Evolutionary conservation across 2,329 filamentous ascomycete species (phyloP), one percentile per base, ranked within the genome.

Genomic region (Penicillium janthinellum): DNA sequence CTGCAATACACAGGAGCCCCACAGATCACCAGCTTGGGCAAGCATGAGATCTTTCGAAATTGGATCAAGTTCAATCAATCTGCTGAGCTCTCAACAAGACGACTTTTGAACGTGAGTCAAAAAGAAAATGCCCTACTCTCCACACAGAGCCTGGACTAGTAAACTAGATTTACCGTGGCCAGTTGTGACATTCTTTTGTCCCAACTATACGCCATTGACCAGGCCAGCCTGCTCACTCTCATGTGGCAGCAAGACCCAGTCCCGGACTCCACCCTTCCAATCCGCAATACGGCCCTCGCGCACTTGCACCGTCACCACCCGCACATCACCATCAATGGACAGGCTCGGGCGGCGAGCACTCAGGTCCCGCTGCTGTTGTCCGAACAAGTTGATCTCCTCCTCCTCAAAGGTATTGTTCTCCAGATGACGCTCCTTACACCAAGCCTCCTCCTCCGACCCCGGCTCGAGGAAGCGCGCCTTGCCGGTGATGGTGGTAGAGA

Each of bases 401-500:
- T 81, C 79, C 47, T 88, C 88, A 70, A 96, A 96, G 0, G 91
- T 96, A 75, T 98, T 96, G 78, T 97, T 96, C 70, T 91, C 91
- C 65, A 96, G 78, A 80, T 99, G 95, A 70, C 87, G 84, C 64
- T 89, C 86, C 70, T 89, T 89, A 75, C 91, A 96, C 83, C 89
- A 98, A 54, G 79, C 80, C 77, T 98, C 95, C 73, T 96, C 90
- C 15, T 92, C 89, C 2, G 88, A 90, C 0, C 90, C 92, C 5
- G 81, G 74, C 1, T 88, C 82, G 14, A 96, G 83, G 38, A 98
- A 83, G 37, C 86, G 82, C 1, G 95, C 95, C 39, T 86, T 83
- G n/a, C 95, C 95, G 66, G 94, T 95, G 75, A 99, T 96, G 15
- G 94, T 97, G 35, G 92, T 92, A 64, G 88, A 92, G 78, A 98